These are phyloP conservation scores for Globisporangium paroecandrum DNA, from an alignment of 352 stramenopile species.

Conservation along the genomic window DNA sequence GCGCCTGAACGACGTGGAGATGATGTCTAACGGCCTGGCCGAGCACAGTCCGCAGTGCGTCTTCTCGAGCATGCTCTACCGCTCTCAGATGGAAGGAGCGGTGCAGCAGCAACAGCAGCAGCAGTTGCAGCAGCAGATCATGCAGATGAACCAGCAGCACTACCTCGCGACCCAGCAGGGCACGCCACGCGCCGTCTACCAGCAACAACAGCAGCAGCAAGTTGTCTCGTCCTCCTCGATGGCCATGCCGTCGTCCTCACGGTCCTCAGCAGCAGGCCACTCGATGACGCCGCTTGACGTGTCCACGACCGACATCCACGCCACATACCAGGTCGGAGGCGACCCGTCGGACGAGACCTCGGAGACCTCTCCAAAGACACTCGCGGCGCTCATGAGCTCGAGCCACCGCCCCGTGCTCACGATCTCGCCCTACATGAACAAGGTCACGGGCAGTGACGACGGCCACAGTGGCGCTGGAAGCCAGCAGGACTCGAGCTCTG, in stretches of 20 bases:
- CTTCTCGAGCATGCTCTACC: constrained; percentile 45
- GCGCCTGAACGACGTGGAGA: constrained; percentile 66
- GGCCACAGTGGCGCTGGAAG: not conserved
- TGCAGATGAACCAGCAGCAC: constrained; percentile 34
- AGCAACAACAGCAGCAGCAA: constrained; percentile 11
- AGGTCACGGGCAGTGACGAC: constrained; percentile 35
- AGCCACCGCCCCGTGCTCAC: constrained; percentile 50
- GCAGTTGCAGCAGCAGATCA: constrained; percentile 30
- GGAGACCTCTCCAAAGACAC: constrained; percentile 35
- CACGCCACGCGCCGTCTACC: not conserved
- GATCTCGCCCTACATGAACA: constrained; percentile 77
- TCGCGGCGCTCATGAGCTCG: constrained; percentile 29
- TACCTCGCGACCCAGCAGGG: constrained; percentile 21
- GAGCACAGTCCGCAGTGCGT: constrained; percentile 63
- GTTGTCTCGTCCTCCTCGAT: constrained; percentile 2
- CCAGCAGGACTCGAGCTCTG: constrained; percentile 11
- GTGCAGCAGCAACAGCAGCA: constrained; percentile 24
- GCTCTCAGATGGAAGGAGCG: constrained; percentile 48
- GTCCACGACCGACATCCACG: constrained; percentile 6
- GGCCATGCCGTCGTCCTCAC: constrained; percentile 13
- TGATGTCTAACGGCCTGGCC: constrained; percentile 50
- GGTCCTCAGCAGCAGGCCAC: constrained; percentile 13
- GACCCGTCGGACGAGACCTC: constrained; percentile 9
- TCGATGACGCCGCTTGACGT: constrained; percentile 22
- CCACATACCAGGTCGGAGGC: not conserved